These are phyloP conservation scores for Cercospora sojina DNA, from an alignment of 2,329 filamentous ascomycete genomes.

Conservation along the genomic window DNA sequence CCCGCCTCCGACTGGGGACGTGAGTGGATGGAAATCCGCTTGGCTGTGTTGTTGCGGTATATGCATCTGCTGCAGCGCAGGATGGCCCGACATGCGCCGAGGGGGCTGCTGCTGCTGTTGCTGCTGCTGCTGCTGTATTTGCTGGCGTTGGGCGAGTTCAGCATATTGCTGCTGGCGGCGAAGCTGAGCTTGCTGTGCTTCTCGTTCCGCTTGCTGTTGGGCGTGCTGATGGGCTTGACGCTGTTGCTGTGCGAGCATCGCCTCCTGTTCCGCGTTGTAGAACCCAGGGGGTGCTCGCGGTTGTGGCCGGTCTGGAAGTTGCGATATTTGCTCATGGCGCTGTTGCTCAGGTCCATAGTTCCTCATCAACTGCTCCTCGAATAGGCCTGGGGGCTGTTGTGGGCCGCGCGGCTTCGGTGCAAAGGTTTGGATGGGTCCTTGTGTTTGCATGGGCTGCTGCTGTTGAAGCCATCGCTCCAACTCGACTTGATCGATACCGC, in stretches of 20 bases:
- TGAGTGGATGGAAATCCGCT: slow-evolving; percentile 29
- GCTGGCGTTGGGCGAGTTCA: slow-evolving; percentile 10
- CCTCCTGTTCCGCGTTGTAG: slow-evolving; percentile 34
- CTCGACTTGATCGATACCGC: slow-evolving; percentile 20
- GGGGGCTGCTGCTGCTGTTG: slow-evolving; percentile 20
- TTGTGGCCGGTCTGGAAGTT: slow-evolving; percentile 27
- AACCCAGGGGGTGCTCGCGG: slow-evolving; percentile 39
- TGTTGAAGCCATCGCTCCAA: slow-evolving; percentile 41
- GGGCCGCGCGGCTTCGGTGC: slow-evolving; percentile 39
- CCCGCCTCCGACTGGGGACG: slow-evolving; percentile 14
- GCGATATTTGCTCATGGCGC: slow-evolving; percentile 23
- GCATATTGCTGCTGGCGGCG: slow-evolving; percentile 14
- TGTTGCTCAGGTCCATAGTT: slow-evolving; percentile 30
- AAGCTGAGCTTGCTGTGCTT: slow-evolving; percentile 12
- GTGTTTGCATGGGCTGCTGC: slow-evolving; percentile 22
- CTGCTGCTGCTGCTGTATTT: slow-evolving; percentile 11
- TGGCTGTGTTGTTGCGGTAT: slow-evolving; percentile 28
- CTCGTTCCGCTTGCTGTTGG: slow-evolving; percentile 10
- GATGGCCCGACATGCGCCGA: slow-evolving; percentile 32
- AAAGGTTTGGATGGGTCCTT: slow-evolving; percentile 19
- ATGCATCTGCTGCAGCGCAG: slow-evolving; percentile 33
- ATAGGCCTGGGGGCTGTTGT: slow-evolving; percentile 37
- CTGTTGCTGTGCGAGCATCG: slow-evolving; percentile 35
- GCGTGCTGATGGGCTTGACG: slow-evolving; percentile 22
- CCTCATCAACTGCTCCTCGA: slow-evolving; percentile 39